Base-by-base conservation (phyloP, 2,329 filamentous ascomycete genomes). In the Apiospora phragmitis region DNA sequence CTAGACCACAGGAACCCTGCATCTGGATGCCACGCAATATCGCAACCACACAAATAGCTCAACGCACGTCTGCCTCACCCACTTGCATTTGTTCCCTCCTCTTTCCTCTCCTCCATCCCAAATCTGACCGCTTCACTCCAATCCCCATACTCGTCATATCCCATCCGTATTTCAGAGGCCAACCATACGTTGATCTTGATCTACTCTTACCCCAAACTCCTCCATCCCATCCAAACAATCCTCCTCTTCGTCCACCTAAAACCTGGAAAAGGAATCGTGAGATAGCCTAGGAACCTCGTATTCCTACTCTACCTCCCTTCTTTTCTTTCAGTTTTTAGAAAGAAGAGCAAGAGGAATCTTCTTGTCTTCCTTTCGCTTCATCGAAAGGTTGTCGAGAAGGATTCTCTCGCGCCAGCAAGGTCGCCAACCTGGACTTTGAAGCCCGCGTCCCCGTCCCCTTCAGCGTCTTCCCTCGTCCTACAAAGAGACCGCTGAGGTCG, bases 351-450 rank as follows among this genome's bases (percentile, higher is more conserved):
- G 87, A 89, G 87, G 85, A 87, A 85, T 87, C 90, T 86, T 87
- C 88, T 87, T 83, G 81, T 89, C 87, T 89, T 88, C 88, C 88
- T 90, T 90, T 90, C 87, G 88, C 76, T 71, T 74, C 68, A 74
- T 81, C 80, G 81, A 80, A 83, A 82, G 82, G 81, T 82, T 77
- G 81, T 83, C 78, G 79, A 81, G 82, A 81, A 83, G 81, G 83
- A 77, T 77, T 82, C 81, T 83, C 81, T 81, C 78, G 79, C 81
- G 80, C 81, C 78, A 74, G 78, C 86, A 91, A 93, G 91, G 91
- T 92, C 92, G 94, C 88, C 94, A 98, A 94, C 89, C 95, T 98
- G 95, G 95, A 98, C 94, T 98, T 97, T 96, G 95, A 97, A 93
- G 94, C 95, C 87, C 93, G 94, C 87, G 93, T 98, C 87, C 94